phyloP scores from a whole-genome alignment of 2,329 filamentous ascomycete genomes.

The Teratosphaeria gauchensis region DNA sequence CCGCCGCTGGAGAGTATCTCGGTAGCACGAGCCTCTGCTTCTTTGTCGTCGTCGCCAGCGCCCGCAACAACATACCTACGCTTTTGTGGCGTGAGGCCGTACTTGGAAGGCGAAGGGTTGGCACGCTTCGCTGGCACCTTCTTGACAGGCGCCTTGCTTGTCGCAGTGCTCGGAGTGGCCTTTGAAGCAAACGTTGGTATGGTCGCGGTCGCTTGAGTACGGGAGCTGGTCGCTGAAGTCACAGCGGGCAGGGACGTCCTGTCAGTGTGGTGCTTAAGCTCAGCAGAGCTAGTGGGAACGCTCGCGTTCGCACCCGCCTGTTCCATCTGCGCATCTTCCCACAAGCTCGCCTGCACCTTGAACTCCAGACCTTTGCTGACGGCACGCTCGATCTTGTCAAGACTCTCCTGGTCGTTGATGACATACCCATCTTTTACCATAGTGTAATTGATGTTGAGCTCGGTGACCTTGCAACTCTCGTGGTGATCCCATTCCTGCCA shows the following conservation, averaged over 20 bases:
- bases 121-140: background rate
- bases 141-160: background rate
- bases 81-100: background rate
- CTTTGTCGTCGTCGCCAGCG: background rate
- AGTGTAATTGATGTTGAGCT: slow-evolving; percentile 11
- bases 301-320: background rate
- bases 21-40: background rate
- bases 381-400: slow-evolving; percentile 14
- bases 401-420: slow-evolving; percentile 13
- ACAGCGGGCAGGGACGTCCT: background rate
- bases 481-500: slow-evolving; percentile 12
- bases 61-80: background rate
- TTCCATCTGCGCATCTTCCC: background rate
- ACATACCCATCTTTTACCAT: slow-evolving; percentile 15
- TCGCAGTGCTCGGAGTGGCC: background rate
- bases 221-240: background rate
- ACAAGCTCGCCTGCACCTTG: background rate
- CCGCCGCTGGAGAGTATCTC: background rate
- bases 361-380: background rate
- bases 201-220: background rate
- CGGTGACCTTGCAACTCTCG: slow-evolving; percentile 12
- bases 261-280: background rate
- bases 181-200: background rate
- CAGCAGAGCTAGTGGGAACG: background rate
- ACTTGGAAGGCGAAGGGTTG: background rate